A percentile compares a stretch with the other conserved stretches of the same genome.
Conservation (phyloP, 2,329 filamentous ascomycete species). For the Fusarium denticulatum region DNA sequence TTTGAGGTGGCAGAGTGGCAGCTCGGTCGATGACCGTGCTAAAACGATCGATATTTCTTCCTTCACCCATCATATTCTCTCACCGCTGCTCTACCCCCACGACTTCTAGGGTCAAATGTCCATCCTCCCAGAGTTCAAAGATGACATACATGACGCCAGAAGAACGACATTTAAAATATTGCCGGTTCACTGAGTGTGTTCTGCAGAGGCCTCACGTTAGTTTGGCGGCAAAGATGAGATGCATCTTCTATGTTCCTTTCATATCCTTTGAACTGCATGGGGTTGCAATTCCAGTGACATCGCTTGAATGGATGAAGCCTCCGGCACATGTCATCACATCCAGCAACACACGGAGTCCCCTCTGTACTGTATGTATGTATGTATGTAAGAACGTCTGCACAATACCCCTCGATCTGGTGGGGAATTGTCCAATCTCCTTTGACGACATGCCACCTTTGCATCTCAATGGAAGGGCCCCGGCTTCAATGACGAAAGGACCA, state of each 20-base stretch:
- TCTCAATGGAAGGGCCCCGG: conserved; percentile 17
- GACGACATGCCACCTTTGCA: conserved; percentile 42
- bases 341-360: conserved; percentile 5
- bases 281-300: conserved; percentile 3
- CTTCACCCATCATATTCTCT: conserved; percentile 33
- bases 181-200: conserved; percentile 20
- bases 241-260: conserved; percentile 2
- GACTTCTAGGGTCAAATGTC: conserved; percentile 12
- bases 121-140: conserved; percentile 18
- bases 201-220: conserved; percentile 9
- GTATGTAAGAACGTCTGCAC: conserved; percentile 9
- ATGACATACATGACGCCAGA: conserved; percentile 33
- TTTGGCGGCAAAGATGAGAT: neutral
- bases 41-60: conserved; percentile 27
- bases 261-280: neutral
- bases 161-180: conserved; percentile 6
- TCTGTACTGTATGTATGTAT: neutral
- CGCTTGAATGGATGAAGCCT: conserved; percentile 5
- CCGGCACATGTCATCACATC: neutral
- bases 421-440: conserved; percentile 42
- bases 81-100: conserved; percentile 41
- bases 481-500: conserved; percentile 24
- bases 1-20: conserved; percentile 27
- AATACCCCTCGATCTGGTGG: conserved; percentile 43
- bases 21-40: conserved; percentile 33